Percentiles rank a stretch among this genome's conserved stretches.
Evolutionary conservation across 2,329 filamentous ascomycete species (phyloP).

Genomic region (Talaromyces sp.): DNA sequence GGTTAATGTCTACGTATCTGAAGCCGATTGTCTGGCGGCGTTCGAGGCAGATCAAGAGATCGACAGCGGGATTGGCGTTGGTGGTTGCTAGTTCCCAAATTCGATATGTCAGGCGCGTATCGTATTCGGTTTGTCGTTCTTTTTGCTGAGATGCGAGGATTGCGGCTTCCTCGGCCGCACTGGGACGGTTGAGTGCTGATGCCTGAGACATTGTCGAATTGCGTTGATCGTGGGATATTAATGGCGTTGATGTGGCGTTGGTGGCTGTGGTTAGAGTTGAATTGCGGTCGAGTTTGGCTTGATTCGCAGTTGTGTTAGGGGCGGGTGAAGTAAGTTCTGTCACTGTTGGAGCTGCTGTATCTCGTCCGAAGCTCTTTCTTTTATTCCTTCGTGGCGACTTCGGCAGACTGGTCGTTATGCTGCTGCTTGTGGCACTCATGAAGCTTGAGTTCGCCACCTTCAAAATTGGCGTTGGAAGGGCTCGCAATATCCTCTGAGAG

Average conservation of each 20-base stretch:
- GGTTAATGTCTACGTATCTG: conserved; percentile 91
- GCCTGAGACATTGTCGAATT: conserved; percentile 3
- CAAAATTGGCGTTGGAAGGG: conserved; percentile 82
- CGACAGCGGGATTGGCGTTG: conserved; percentile 88
- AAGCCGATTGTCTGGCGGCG: conserved; percentile 89
- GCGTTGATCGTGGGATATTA: neutral
- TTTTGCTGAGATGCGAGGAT: conserved; percentile 29
- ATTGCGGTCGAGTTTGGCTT: neutral
- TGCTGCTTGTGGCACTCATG: conserved; percentile 86
- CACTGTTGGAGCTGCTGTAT: conserved; percentile 45
- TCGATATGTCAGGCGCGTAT: conserved; percentile 79
- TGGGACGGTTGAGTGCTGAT: neutral
- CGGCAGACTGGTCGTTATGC: conserved; percentile 73
- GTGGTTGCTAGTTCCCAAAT: conserved; percentile 93
- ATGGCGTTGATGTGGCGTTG: neutral
- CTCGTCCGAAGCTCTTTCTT: conserved; percentile 49
- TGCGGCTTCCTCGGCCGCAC: conserved; percentile 9
- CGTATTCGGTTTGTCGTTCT: conserved; percentile 57
- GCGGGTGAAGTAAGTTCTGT: conserved; percentile 32
- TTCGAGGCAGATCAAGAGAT: conserved; percentile 88
- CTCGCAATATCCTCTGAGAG: conserved; percentile 84
- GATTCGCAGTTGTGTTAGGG: neutral
- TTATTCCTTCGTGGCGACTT: conserved; percentile 61
- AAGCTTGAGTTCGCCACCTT: conserved; percentile 95
- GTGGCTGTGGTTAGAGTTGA: neutral